Conservation (phyloP, 2,329 filamentous ascomycete genomes). For the Cladosporium oxysporum region DNA sequence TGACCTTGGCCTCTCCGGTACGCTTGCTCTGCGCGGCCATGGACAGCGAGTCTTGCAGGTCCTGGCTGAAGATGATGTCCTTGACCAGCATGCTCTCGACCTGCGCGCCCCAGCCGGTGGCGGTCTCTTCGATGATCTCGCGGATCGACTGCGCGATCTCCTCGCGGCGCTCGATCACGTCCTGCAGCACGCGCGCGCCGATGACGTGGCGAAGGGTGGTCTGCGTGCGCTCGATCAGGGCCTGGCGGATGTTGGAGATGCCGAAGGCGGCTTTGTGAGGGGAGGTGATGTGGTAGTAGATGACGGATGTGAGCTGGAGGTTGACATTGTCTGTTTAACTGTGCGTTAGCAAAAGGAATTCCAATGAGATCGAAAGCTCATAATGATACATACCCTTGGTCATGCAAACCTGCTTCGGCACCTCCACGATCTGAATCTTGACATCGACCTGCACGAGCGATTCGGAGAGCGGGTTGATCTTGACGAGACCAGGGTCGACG, state of each 20-base stretch:
- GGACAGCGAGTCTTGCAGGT: constrained; percentile 91
- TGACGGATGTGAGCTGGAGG: constrained; percentile 89
- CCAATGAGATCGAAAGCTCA: too few species aligned
- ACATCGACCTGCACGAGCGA: constrained; percentile 89
- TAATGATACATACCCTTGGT: constrained; percentile 62
- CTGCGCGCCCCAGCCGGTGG: constrained; percentile 88
- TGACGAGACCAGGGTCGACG: constrained; percentile 94
- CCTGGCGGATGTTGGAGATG: constrained; percentile 90
- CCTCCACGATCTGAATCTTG: constrained; percentile 98
- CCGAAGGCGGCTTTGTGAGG: constrained; percentile 98
- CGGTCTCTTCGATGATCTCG: constrained; percentile 97
- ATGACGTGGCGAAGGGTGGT: constrained; percentile 97
- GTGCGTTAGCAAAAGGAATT: background rate
- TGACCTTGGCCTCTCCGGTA: constrained; percentile 97
- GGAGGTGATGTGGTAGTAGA: constrained; percentile 96
- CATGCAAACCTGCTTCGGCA: constrained; percentile 96
- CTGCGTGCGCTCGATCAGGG: constrained; percentile 96
- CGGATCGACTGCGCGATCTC: constrained; percentile 93
- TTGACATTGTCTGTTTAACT: constrained; percentile 76
- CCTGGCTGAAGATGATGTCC: constrained; percentile 95
- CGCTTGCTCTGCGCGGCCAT: constrained; percentile 99
- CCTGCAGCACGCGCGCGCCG: constrained; percentile 90
- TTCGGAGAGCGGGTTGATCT: constrained; percentile 95
- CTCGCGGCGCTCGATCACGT: constrained; percentile 97
- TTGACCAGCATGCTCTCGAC: constrained; percentile 99